These are phyloP conservation scores for Auxenochlorella pyrenoidosa DNA, from an alignment of 139 green algal species.

Conservation along the genomic window DNA sequence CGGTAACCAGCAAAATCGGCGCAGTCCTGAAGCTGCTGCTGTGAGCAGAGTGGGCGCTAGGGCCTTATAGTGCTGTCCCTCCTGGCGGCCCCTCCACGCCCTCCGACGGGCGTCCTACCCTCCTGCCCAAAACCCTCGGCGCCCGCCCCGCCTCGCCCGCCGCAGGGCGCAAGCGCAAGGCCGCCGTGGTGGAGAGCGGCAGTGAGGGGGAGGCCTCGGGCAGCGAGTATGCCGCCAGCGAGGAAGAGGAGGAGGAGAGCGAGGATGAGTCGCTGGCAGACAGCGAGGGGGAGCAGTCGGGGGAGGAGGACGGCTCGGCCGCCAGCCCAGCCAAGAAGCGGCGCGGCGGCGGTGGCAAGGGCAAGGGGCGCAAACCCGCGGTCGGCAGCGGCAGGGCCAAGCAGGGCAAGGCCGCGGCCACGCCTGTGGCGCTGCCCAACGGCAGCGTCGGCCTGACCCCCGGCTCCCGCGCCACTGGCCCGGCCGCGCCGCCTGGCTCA, in stretches of 20 bases:
- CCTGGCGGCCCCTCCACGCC: not conserved
- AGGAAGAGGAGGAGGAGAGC: slow-evolving; percentile 34
- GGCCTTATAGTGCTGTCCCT: not conserved
- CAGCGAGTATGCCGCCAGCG: slow-evolving; percentile 44
- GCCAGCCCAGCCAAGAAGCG: not conserved
- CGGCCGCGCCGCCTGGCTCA: not conserved
- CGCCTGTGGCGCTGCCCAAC: slow-evolving; percentile 21
- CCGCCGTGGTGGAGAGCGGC: slow-evolving; percentile 26
- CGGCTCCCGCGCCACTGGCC: not conserved
- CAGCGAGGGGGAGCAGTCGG: slow-evolving; percentile 28
- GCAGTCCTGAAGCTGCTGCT: too few species aligned
- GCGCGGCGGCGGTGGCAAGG: not conserved
- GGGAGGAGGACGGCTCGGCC: not conserved
- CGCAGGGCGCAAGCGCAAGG: slow-evolving; percentile 32
- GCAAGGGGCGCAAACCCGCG: not conserved
- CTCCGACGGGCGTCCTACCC: too few species aligned
- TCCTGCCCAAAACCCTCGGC: not conserved
- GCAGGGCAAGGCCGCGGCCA: slow-evolving; percentile 8
- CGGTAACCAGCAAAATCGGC: not conserved
- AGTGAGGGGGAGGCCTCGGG: slow-evolving; percentile 7
- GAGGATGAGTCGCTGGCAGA: slow-evolving; percentile 39
- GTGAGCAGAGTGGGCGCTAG: not conserved
- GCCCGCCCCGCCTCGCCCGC: too few species aligned
- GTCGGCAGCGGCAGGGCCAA: not conserved
- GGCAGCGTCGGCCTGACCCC: slow-evolving; percentile 37